Conservation (phyloP, 2,329 filamentous ascomycete genomes). For the Kalaharituber pfeilii region DNA sequence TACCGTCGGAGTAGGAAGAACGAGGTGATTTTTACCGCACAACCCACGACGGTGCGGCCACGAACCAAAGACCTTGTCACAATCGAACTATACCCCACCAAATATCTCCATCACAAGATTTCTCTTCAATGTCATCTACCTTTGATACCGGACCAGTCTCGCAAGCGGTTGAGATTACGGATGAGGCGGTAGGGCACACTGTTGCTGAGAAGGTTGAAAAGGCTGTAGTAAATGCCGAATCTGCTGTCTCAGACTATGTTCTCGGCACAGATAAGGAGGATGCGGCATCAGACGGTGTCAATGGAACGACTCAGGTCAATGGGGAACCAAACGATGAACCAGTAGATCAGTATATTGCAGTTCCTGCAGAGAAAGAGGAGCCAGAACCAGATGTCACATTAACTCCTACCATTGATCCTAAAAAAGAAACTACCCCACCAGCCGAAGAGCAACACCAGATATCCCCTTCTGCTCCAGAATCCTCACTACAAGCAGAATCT, state of each 20-base stretch:
- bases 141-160: background rate
- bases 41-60: background rate
- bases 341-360: background rate
- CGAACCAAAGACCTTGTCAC: background rate
- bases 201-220: background rate
- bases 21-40: background rate
- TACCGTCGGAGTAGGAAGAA: background rate
- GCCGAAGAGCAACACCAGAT: background rate
- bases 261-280: background rate
- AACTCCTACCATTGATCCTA: background rate
- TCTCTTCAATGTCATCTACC: background rate
- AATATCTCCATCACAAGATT: background rate
- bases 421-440: background rate
- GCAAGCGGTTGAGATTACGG: background rate
- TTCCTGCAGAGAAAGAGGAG: background rate
- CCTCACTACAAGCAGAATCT: no score
- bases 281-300: background rate
- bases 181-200: background rate
- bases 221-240: background rate
- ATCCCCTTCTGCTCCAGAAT: background rate
- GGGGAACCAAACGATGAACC: background rate
- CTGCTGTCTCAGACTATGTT: background rate
- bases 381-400: background rate
- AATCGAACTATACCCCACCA: background rate
- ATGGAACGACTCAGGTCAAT: background rate